These are phyloP conservation scores for Viridothelium virens DNA, from an alignment of 495 filamentous ascomycete species.

Conservation along the genomic window DNA sequence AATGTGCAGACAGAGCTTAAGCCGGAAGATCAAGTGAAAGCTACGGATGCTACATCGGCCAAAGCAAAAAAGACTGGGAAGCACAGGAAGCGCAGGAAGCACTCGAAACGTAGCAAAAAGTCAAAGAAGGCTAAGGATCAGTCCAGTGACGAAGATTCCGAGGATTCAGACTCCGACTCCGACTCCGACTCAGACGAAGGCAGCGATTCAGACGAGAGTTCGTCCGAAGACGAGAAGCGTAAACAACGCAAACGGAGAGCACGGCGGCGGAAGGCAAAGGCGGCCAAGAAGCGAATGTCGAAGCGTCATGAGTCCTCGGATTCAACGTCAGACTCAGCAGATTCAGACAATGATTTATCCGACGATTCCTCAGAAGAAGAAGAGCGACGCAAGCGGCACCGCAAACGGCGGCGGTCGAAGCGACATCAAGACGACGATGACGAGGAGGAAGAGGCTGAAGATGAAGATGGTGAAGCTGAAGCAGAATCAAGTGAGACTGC, in stretches of 20 bases:
- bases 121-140: slow-evolving; percentile 28
- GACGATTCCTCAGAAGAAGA: slow-evolving; percentile 9
- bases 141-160: slow-evolving; percentile 6
- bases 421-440: slow-evolving; percentile 6
- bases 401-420: slow-evolving; percentile 9
- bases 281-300: slow-evolving; percentile 19
- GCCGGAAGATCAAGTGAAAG: slow-evolving; percentile 14
- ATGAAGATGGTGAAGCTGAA: slow-evolving; percentile 13
- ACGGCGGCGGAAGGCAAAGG: slow-evolving; percentile 13
- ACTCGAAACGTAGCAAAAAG: slow-evolving; percentile 33
- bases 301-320: slow-evolving; percentile 14
- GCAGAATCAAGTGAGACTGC: background rate
- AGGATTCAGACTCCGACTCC: background rate
- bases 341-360: slow-evolving; percentile 4
- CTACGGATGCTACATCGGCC: background rate
- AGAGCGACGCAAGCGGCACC: slow-evolving; percentile 7
- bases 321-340: slow-evolving; percentile 12
- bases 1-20: background rate
- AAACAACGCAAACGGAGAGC: slow-evolving; percentile 13
- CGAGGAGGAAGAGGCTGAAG: slow-evolving; percentile 13
- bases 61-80: slow-evolving; percentile 14
- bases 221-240: slow-evolving; percentile 16
- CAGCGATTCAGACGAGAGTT: slow-evolving; percentile 11
- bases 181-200: slow-evolving; percentile 13
- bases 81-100: slow-evolving; percentile 36